A percentile compares a stretch with the other conserved stretches of the same genome.
Conservation (phyloP, 345 rosid species). For the Dipteronia dyeriana region DNA sequence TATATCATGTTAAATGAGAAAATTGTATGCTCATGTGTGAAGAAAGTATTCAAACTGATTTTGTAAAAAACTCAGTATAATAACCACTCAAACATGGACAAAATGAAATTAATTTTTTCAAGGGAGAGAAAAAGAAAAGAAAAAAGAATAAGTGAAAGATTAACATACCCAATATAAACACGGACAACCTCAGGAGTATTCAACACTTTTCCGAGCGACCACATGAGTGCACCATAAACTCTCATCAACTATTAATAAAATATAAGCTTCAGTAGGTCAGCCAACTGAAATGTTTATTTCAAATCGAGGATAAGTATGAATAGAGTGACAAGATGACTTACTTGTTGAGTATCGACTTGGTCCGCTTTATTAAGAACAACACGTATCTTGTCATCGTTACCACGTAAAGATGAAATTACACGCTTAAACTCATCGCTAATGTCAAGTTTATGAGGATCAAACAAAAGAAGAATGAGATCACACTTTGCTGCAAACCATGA, state of each 20-base stretch:
- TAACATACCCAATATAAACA: constrained; percentile 82
- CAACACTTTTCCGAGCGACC: constrained; percentile 96
- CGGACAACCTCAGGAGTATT: constrained; percentile 93
- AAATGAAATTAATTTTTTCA: not conserved
- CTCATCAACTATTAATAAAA: constrained; percentile 70
- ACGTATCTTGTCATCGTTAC: constrained; percentile 93
- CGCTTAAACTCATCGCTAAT: constrained; percentile 95
- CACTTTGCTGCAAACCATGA: constrained; percentile 98
- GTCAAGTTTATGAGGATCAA: constrained; percentile 96
- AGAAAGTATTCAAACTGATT: not conserved
- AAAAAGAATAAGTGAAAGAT: not conserved
- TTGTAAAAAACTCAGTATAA: no score
- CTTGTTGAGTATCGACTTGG: constrained; percentile 95
- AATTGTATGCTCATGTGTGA: not conserved
- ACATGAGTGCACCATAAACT: constrained; percentile 95
- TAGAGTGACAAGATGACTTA: constrained; percentile 21
- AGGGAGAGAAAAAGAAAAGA: not conserved
- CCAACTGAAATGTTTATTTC: not conserved
- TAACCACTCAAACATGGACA: no score
- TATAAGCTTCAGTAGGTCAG: not conserved
- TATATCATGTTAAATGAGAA: not conserved
- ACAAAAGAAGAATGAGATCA: constrained; percentile 89
- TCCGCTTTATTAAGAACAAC: constrained; percentile 95
- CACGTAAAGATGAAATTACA: constrained; percentile 80
- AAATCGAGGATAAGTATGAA: not conserved